Conservation (phyloP, 2,329 filamentous ascomycete genomes). For the Arthrobotrys entomopaga region DNA sequence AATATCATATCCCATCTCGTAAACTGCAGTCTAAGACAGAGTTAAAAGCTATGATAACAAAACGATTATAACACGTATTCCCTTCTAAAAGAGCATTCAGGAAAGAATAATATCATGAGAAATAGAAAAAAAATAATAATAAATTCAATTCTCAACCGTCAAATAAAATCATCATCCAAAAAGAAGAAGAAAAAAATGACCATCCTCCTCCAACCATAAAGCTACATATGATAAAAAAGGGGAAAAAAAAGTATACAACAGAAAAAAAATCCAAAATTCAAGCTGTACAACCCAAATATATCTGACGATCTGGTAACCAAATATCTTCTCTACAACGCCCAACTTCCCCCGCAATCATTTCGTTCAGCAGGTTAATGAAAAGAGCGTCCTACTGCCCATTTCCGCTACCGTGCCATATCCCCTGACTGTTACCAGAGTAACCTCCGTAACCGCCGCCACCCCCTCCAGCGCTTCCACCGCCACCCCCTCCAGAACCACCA, state of each 20-base stretch:
- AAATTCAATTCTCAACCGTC: slow-evolving; percentile 14
- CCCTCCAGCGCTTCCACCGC: slow-evolving; percentile 13
- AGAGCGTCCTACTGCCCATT: slow-evolving; percentile 35
- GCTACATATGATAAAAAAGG: neutral
- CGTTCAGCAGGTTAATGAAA: neutral
- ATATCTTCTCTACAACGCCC: neutral
- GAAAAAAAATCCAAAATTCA: slow-evolving; percentile 3
- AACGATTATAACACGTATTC: no score
- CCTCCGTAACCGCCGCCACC: slow-evolving; percentile 31
- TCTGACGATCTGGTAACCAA: slow-evolving; percentile 25
- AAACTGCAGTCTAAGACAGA: no score
- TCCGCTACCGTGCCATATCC: slow-evolving; percentile 52
- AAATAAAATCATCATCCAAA: neutral
- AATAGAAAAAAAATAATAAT: slow-evolving; percentile 1
- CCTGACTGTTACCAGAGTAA: slow-evolving; percentile 38
- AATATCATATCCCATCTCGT: no score
- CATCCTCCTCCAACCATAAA: neutral
- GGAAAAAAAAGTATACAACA: slow-evolving; percentile 2
- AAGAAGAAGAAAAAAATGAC: neutral
- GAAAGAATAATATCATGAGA: neutral
- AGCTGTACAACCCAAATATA: slow-evolving; percentile 2
- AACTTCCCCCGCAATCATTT: neutral
- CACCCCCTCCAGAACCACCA: slow-evolving; percentile 24
- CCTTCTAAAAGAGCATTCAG: no score
- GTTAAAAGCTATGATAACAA: no score